Percentiles rank a stretch among this genome's conserved stretches.
Conservation (phyloP, 2,329 filamentous ascomycete genomes). For the Aspergillus unguis region DNA sequence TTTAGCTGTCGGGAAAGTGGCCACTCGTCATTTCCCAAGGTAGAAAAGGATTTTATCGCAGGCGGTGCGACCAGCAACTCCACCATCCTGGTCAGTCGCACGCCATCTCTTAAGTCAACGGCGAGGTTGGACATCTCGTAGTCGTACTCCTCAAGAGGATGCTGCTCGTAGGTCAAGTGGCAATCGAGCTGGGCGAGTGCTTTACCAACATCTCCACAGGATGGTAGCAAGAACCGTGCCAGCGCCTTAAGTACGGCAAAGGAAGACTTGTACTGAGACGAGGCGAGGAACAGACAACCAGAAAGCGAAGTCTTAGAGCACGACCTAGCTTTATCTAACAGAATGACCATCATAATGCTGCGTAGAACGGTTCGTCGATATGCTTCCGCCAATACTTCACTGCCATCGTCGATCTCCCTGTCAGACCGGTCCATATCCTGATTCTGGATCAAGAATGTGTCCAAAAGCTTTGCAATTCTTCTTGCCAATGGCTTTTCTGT, state of each 20-base stretch:
- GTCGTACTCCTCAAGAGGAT: constrained; percentile 56
- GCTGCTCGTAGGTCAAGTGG: constrained; percentile 53
- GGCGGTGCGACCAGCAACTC: constrained; percentile 50
- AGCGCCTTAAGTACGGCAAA: constrained; percentile 51
- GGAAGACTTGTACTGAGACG: constrained; percentile 57
- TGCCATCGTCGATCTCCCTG: constrained; percentile 30
- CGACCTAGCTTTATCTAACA: constrained; percentile 56
- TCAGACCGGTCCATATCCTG: constrained; percentile 46
- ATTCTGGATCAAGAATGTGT: constrained; percentile 57
- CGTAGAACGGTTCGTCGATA: constrained; percentile 57
- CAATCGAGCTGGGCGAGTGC: constrained; percentile 57
- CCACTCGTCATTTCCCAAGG: constrained; percentile 29
- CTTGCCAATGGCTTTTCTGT: constrained; percentile 35
- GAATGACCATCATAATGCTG: constrained; percentile 57
- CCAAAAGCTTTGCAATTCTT: constrained; percentile 52
- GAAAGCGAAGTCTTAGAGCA: constrained; percentile 30
- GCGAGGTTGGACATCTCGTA: constrained; percentile 60
- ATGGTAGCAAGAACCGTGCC: constrained; percentile 54
- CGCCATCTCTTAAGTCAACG: constrained; percentile 60
- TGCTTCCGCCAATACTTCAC: constrained; percentile 45
- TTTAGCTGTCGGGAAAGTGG: constrained; percentile 57
- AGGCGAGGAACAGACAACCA: constrained; percentile 50
- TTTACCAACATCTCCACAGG: constrained; percentile 56
- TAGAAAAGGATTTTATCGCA: neutral
- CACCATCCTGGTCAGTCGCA: constrained; percentile 57